Percentiles rank a stretch among this genome's conserved stretches.
phyloP scores from a whole-genome alignment of 495 filamentous ascomycete genomes.

The Wilcoxina mikolae region DNA sequence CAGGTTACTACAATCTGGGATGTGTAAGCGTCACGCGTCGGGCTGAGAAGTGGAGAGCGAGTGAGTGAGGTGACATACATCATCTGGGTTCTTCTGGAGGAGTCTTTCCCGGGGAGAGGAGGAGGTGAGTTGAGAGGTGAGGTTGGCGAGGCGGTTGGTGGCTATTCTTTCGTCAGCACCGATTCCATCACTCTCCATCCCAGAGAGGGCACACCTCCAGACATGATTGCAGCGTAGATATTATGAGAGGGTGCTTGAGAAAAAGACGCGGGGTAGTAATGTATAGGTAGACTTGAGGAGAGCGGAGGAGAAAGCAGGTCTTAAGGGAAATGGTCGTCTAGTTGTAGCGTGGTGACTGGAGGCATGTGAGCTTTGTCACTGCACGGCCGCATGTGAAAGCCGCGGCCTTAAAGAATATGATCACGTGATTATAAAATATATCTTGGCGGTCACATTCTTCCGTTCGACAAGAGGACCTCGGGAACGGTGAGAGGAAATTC shows the following conservation, averaged over 20 bases:
- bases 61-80: slow-evolving; percentile 29
- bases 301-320: not conserved
- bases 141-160: slow-evolving; percentile 42
- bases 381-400: not conserved
- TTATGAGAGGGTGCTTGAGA: not conserved
- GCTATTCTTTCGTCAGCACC: slow-evolving; percentile 7
- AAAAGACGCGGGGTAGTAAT: not conserved
- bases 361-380: not conserved
- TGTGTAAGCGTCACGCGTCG: not conserved
- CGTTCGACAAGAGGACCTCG: too few relatives aligned
- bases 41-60: not conserved
- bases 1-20: slow-evolving; percentile 73
- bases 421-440: too few relatives aligned
- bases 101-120: slow-evolving; percentile 36
- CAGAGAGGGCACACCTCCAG: not conserved
- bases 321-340: not conserved
- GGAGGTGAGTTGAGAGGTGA: slow-evolving; percentile 45
- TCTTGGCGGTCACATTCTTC: too few relatives aligned
- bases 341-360: not conserved
- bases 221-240: not conserved
- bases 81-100: slow-evolving; percentile 50
- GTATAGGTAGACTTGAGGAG: not conserved
- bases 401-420: too few relatives aligned
- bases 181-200: not conserved
- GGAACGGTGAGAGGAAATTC: too few relatives aligned